Evolutionary conservation across 768 basidiomycete genomes (phyloP), one percentile per base, ranked within the genome.

Genomic region (Tylopilus subfusipes): DNA sequence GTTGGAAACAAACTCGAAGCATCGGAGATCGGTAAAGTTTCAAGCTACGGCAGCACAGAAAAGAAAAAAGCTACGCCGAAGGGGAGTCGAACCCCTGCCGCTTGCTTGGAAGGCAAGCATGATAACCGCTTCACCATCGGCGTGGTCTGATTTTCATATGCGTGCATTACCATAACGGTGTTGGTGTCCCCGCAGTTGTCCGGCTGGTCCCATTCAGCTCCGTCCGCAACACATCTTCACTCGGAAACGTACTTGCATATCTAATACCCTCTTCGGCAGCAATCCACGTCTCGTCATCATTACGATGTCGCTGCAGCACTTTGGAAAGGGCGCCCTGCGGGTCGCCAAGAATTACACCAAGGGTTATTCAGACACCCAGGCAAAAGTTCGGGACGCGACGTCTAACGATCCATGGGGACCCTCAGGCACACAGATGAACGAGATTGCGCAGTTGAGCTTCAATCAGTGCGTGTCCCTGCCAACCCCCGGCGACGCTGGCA

Each of bases 341-440:
- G 88, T 92, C 33, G 90, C 91, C 44, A 97, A 96, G 75, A 96
- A 95, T 68, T 95, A 95, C 70, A 97, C 94, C 52, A 93, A 92
- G 63, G 90, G 90, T 36, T 99, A 98, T 73, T 95, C 94, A 40
- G 95, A 98, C 56, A 86, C 87, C 0, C 93, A 98, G 74, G 85
- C 90, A 40, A 98, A 98, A 72, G 92, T 98, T 56, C 84, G 95
- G 56, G 94, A 96, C 76, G 92, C 94, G 36, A 98, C 94, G 18
- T 93, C 91, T 22, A 98, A 98, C 75, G 96, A 98, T 69, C 92
- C 96, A 11, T 97, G 94, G 93, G 96, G 96, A 0, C 96, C 96
- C 5, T 90, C 90, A 9, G 95, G 96, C 6, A 92, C 93, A 1
- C 95, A 96, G 78, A 98, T 99, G 97, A 97, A 97, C 76, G 96